Conservation (phyloP, 257 asterid species). For the Solanum bulbocastanum region DNA sequence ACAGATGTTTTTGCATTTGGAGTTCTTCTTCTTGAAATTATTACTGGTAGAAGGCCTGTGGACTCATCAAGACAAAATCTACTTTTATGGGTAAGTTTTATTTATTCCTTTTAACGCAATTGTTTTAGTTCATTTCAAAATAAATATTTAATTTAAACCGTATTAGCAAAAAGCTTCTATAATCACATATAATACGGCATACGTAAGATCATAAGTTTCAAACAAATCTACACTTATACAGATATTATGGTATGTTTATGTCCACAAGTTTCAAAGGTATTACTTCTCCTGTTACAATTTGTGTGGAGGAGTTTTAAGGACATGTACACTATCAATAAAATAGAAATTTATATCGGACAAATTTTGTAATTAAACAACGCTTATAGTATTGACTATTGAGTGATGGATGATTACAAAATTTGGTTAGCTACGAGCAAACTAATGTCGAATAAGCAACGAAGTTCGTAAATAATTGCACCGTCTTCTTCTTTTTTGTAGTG, state of each 20-base stretch:
- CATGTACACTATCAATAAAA: neutral
- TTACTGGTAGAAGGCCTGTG: conserved; percentile 72
- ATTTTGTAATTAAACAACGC: neutral
- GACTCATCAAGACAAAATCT: conserved; percentile 46
- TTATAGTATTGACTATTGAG: neutral
- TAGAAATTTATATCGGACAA: neutral
- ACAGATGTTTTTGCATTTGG: conserved; percentile 81
- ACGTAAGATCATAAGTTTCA: neutral
- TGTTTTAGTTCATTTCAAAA: neutral
- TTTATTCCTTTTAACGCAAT: neutral
- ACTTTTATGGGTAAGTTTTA: conserved; percentile 56
- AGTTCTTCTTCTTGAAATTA: conserved; percentile 67
- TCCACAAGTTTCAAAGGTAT: neutral
- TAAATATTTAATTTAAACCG: neutral
- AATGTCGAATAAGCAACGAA: neutral
- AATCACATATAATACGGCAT: neutral
- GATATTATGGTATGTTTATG: neutral
- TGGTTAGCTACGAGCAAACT: neutral
- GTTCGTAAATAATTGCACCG: neutral
- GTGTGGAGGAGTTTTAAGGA: neutral
- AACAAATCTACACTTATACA: neutral
- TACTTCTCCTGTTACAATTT: neutral
- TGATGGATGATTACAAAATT: neutral
- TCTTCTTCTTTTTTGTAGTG: neutral
- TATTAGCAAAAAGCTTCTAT: neutral